These are phyloP conservation scores for Malassezia globosa DNA, from an alignment of 1,284 basidiomycete species.

Conservation along the genomic window DNA sequence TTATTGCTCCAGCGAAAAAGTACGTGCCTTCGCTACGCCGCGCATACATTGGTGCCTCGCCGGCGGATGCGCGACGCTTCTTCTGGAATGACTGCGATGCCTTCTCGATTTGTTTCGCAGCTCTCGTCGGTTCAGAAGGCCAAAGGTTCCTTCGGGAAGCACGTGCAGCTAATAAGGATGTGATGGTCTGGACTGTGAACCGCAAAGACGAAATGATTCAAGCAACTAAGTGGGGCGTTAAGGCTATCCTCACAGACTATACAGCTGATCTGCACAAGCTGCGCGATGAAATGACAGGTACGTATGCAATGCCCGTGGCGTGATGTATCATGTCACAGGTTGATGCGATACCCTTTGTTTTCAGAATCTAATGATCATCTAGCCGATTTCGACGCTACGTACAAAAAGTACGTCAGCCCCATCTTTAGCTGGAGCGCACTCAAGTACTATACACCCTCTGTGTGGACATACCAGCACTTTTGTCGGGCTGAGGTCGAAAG, in stretches of 20 bases:
- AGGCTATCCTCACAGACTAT: slow-evolving; percentile 76
- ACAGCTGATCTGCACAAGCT: slow-evolving; percentile 67
- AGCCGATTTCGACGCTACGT: slow-evolving; percentile 2
- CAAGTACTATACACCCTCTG: slow-evolving; percentile 13
- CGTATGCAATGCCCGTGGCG: no score
- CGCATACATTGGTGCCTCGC: slow-evolving; percentile 68
- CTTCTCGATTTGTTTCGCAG: slow-evolving; percentile 73
- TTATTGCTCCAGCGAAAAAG: slow-evolving; percentile 63
- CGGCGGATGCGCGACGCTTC: slow-evolving; percentile 61
- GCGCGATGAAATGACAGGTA: slow-evolving; percentile 54
- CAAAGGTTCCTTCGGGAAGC: slow-evolving; percentile 67
- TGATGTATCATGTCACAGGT: no score
- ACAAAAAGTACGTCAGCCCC: slow-evolving; percentile 5
- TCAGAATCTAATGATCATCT: slow-evolving; percentile 49
- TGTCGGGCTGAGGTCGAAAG: slow-evolving; percentile 8
- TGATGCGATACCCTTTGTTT: no score
- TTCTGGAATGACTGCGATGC: slow-evolving; percentile 83
- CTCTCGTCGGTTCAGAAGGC: slow-evolving; percentile 61
- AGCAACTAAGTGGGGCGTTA: slow-evolving; percentile 79
- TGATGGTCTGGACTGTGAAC: slow-evolving; percentile 95
- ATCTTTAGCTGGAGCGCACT: slow-evolving; percentile 3
- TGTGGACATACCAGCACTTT: slow-evolving; percentile 3
- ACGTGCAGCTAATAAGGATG: slow-evolving; percentile 64
- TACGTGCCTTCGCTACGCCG: slow-evolving; percentile 70
- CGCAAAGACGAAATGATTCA: slow-evolving; percentile 84